These are phyloP conservation scores for Lactifluus piperatus DNA, from an alignment of 768 basidiomycete species.

Conservation along the genomic window DNA sequence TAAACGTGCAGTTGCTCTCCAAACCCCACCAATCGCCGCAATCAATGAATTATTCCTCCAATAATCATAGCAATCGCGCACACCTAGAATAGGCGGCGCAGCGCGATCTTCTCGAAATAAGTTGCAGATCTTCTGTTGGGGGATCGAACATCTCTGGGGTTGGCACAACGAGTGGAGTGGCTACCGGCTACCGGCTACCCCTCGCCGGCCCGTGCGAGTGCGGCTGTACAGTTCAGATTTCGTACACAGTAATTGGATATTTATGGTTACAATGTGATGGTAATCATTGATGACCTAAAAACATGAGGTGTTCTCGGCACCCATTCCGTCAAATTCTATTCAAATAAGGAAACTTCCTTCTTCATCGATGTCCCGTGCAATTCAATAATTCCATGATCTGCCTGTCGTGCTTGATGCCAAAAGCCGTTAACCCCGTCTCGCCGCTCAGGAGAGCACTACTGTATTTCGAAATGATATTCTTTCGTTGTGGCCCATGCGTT, in stretches of 20 bases:
- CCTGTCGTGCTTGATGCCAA: not conserved
- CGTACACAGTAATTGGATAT: too few relatives aligned
- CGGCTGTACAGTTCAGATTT: too few relatives aligned
- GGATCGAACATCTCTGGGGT: not conserved
- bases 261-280: too few relatives aligned
- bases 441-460: not conserved
- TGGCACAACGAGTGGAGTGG: too few relatives aligned
- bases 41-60: not conserved
- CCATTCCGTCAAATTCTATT: not conserved
- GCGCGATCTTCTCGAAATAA: not conserved
- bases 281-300: not conserved
- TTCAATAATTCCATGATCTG: not conserved
- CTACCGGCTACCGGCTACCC: too few relatives aligned
- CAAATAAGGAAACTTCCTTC: not conserved
- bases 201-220: too few relatives aligned
- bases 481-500: not conserved
- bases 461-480: constrained; percentile 1
- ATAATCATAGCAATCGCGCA: not conserved
- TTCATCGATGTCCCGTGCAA: not conserved
- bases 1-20: not conserved
- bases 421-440: constrained; percentile 4
- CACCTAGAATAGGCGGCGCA: not conserved
- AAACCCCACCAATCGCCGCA: not conserved
- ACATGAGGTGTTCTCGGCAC: not conserved
- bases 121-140: not conserved